These are phyloP conservation scores for Boletellus deceptivus DNA, from an alignment of 1,284 basidiomycete genomes.

Conservation along the genomic window DNA sequence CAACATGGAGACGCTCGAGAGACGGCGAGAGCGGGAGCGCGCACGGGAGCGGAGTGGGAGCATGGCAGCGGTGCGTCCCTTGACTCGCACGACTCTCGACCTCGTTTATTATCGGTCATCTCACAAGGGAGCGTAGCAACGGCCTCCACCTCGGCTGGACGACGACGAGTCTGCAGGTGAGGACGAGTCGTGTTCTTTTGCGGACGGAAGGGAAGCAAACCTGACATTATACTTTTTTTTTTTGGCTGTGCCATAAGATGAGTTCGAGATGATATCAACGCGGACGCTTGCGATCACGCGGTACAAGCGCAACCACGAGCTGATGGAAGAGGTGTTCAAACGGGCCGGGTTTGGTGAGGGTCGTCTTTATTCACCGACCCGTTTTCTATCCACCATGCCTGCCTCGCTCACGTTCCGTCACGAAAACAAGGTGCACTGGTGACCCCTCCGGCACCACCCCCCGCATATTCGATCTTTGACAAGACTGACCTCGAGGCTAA, in stretches of 20 bases:
- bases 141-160: slow-evolving; percentile 46
- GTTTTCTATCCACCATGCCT: slow-evolving; percentile 1
- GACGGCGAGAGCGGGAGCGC: slow-evolving; percentile 51
- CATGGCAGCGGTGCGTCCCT: slow-evolving; percentile 16
- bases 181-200: not conserved
- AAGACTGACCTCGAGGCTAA: slow-evolving; percentile 58
- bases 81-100: too few relatives aligned
- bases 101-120: not conserved
- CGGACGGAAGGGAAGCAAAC: too few relatives aligned
- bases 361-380: not conserved
- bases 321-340: slow-evolving; percentile 77
- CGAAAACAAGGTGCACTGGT: slow-evolving; percentile 45
- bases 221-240: too few relatives aligned
- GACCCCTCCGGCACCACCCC: slow-evolving; percentile 36
- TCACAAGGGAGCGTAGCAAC: slow-evolving; percentile 9
- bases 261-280: slow-evolving; percentile 67
- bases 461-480: slow-evolving; percentile 62
- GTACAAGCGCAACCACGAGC: slow-evolving; percentile 75
- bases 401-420: not conserved
- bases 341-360: slow-evolving; percentile 63
- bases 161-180: slow-evolving; percentile 71
- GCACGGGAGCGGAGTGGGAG: slow-evolving; percentile 33
- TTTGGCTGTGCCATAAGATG: slow-evolving; percentile 44
- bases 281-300: slow-evolving; percentile 67
- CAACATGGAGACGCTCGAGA: slow-evolving; percentile 66